These are phyloP conservation scores for Pythium aphanidermatum DNA, from an alignment of 352 stramenopile genomes.

Conservation along the genomic window DNA sequence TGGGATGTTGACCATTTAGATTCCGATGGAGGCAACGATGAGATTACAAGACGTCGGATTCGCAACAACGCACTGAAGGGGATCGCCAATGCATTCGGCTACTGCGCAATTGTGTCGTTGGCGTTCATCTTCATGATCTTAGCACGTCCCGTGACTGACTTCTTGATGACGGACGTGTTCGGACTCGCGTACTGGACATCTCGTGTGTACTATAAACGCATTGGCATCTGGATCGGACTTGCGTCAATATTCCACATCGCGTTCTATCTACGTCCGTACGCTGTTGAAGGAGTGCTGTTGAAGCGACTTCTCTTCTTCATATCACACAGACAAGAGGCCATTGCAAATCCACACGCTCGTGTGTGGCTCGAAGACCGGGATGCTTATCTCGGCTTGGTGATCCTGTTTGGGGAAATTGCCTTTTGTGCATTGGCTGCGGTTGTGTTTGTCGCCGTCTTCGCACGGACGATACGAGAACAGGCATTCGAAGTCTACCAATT, in stretches of 20 bases:
- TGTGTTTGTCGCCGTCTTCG: neutral
- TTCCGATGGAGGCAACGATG: neutral
- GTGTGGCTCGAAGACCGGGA: neutral
- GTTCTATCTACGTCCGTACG: neutral
- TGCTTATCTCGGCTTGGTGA: neutral
- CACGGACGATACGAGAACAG: neutral
- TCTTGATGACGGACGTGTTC: neutral
- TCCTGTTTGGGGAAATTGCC: neutral
- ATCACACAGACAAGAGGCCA: neutral
- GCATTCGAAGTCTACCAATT: neutral
- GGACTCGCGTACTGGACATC: neutral
- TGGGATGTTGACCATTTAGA: neutral
- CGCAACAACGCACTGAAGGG: constrained; percentile 1
- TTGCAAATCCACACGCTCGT: neutral
- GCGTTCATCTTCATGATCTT: neutral
- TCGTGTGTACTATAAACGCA: neutral
- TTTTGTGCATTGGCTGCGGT: neutral
- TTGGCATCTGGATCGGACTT: neutral
- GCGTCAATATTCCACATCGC: constrained; percentile 2
- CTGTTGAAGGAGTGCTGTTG: neutral
- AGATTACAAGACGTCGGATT: neutral
- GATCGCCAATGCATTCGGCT: constrained; percentile 6
- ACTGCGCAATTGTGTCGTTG: constrained; percentile 1
- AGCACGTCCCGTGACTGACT: neutral
- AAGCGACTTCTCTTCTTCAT: constrained; percentile 1